phyloP scores from a whole-genome alignment of 495 filamentous ascomycete species.

The Clavariopsis aquatica region DNA sequence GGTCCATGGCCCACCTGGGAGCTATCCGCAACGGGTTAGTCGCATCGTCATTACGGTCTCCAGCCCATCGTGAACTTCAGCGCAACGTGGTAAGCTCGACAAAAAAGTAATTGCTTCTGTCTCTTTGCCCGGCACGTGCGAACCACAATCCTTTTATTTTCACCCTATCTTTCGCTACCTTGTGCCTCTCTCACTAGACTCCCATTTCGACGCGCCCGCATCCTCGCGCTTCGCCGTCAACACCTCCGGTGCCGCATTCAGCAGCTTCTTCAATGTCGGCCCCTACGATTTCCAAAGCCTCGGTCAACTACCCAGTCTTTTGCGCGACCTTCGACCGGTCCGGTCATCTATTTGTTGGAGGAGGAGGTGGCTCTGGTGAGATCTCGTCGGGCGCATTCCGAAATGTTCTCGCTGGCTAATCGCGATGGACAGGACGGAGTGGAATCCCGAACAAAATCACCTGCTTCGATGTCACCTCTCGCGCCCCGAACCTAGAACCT shows the following conservation, averaged over 20 bases:
- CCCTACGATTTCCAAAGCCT: neutral
- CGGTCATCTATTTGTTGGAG: neutral
- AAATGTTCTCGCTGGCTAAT: neutral
- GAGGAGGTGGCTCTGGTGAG: neutral
- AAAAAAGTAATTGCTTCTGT: neutral
- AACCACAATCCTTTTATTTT: neutral
- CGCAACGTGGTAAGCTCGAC: slow-evolving; percentile 1
- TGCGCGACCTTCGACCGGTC: neutral
- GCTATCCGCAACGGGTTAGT: neutral
- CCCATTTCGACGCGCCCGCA: neutral
- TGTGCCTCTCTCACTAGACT: neutral
- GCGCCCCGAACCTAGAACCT: slow-evolving; percentile 58
- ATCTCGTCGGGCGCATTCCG: neutral
- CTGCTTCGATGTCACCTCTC: slow-evolving; percentile 66
- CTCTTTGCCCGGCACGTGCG: neutral
- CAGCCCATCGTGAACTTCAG: slow-evolving; percentile 1
- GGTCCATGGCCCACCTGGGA: neutral
- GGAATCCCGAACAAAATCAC: slow-evolving; percentile 91
- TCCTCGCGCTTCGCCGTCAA: neutral
- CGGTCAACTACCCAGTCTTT: neutral
- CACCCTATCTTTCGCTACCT: neutral
- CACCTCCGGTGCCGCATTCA: neutral
- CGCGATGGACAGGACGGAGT: slow-evolving; percentile 51
- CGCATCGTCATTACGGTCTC: neutral
- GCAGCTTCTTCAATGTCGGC: neutral